phyloP scores from a whole-genome alignment of 441 rosid genomes.

The Mallotus japonicus region DNA sequence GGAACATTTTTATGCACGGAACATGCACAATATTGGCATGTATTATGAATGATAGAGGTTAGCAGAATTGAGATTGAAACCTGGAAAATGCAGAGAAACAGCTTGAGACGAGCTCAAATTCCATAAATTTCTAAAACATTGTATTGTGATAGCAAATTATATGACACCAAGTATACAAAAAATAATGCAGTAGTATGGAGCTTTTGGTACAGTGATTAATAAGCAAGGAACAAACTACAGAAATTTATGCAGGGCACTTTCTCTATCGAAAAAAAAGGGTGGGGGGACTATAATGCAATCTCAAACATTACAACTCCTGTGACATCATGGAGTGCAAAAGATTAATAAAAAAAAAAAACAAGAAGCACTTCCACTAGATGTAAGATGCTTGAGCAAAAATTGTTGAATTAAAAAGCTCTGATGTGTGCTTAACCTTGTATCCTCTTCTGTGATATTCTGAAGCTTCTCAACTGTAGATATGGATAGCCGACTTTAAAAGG shows the following conservation, averaged over 20 bases:
- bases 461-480: conserved; percentile 1
- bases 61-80: background rate
- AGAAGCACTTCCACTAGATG: background rate
- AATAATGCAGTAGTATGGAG: conserved; percentile 14
- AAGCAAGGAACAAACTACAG: conserved; percentile 18
- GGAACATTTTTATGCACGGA: no score
- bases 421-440: background rate
- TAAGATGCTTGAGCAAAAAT: background rate
- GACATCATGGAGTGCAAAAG: background rate
- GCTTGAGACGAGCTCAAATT: background rate
- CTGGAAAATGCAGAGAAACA: background rate
- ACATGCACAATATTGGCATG: no score
- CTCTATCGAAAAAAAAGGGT: conserved; percentile 2
- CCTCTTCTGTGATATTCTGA: background rate
- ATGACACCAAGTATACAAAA: conserved; percentile 27
- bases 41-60: no score
- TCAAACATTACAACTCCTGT: background rate
- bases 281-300: conserved; percentile 18
- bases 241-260: conserved; percentile 17
- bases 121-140: background rate
- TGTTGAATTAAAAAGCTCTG: background rate
- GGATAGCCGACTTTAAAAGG: background rate
- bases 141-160: background rate
- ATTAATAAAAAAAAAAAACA: background rate
- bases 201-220: conserved; percentile 18